Evolutionary conservation across 192 early-diverging fungal genomes (phyloP).

Genomic region (Backusella australiensis): DNA sequence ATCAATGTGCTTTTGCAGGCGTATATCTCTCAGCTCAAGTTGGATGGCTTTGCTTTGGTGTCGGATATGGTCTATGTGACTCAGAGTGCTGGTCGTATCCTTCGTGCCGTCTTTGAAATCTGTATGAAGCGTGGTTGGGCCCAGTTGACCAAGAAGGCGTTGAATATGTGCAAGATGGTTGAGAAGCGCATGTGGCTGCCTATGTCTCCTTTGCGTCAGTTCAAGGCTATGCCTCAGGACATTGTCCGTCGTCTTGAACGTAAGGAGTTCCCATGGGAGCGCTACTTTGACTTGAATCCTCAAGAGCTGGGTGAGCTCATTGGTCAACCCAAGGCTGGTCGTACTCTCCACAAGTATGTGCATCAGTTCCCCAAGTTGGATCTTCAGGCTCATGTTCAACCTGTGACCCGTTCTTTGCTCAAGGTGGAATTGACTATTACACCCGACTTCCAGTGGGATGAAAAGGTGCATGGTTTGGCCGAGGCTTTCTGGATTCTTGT

Average conservation of each 20-base stretch:
- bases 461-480: constrained; percentile 77
- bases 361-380: constrained; percentile 96
- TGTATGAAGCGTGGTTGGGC: constrained; percentile 93
- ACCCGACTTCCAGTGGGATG: constrained; percentile 94
- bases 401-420: constrained; percentile 87
- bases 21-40: constrained; percentile 90
- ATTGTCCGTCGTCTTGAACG: constrained; percentile 87
- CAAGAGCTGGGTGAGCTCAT: constrained; percentile 93
- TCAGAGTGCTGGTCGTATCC: constrained; percentile 89
- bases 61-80: constrained; percentile 99
- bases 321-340: constrained; percentile 84
- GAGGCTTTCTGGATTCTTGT: constrained; percentile 95
- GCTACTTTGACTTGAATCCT: constrained; percentile 90
- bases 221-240: constrained; percentile 74
- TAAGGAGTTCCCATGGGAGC: constrained; percentile 93
- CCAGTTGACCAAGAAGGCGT: constrained; percentile 79
- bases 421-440: constrained; percentile 90
- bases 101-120: constrained; percentile 97
- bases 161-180: constrained; percentile 97
- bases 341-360: constrained; percentile 83
- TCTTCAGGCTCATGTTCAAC: constrained; percentile 86
- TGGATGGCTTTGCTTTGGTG: constrained; percentile 94
- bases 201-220: constrained; percentile 96
- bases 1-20: constrained; percentile 92
- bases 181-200: constrained; percentile 93